Evolutionary conservation across 306 rosid genomes (phyloP).

Genomic region (Coriaria nepalensis): DNA sequence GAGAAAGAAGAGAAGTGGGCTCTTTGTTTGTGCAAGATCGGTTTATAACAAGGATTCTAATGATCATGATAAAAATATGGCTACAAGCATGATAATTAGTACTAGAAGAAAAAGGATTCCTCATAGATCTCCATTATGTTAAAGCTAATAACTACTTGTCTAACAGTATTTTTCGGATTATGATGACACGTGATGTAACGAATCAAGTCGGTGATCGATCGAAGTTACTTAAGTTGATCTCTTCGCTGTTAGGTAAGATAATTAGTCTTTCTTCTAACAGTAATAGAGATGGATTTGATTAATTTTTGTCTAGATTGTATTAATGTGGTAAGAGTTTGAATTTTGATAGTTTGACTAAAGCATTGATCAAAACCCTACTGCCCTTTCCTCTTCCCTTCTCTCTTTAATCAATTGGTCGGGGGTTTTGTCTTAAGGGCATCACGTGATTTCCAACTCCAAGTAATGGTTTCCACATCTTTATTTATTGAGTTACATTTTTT

Average conservation of each 20-base stretch:
- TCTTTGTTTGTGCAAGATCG: constrained; percentile 52
- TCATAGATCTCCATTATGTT: constrained; percentile 58
- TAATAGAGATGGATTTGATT: background rate
- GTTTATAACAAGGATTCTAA: constrained; percentile 34
- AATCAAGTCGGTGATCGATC: too few relatives aligned
- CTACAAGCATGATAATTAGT: constrained; percentile 50
- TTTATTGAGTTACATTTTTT: background rate
- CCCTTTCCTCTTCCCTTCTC: constrained; percentile 10
- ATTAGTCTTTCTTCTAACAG: too few relatives aligned
- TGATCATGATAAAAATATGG: constrained; percentile 50
- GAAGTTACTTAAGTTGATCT: too few relatives aligned
- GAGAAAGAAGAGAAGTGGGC: constrained; percentile 77
- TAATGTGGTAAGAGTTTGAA: too few relatives aligned
- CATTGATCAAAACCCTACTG: constrained; percentile 23
- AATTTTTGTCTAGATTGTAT: constrained; percentile 5
- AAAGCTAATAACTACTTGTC: too few relatives aligned
- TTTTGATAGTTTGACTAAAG: constrained; percentile 40
- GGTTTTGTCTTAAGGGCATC: constrained; percentile 88
- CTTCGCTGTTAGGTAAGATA: constrained; percentile 29
- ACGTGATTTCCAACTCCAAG: constrained; percentile 98
- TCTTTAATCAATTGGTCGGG: constrained; percentile 89
- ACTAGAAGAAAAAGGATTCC: constrained; percentile 86
- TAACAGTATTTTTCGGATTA: too few relatives aligned
- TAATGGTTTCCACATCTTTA: constrained; percentile 23
- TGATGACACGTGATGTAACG: too few relatives aligned